Conservation (phyloP, 768 basidiomycete genomes). For the Pleurotus giganteus region DNA sequence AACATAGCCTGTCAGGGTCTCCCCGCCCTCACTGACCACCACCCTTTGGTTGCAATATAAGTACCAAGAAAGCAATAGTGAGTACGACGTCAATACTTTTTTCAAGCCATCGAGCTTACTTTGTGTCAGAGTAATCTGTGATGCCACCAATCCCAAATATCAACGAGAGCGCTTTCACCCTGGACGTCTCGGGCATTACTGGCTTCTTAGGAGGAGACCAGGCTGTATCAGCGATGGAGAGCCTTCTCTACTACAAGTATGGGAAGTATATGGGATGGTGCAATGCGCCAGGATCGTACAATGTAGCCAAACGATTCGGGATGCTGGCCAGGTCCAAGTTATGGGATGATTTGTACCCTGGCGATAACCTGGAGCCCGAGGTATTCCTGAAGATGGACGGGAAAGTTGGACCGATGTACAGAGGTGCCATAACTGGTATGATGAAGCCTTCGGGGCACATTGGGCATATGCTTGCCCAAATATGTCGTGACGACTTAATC, state of each 20-base stretch:
- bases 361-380: conserved; percentile 27
- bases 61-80: too few relatives aligned
- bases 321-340: conserved; percentile 28
- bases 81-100: too few relatives aligned
- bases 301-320: conserved; percentile 27
- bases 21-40: too few relatives aligned
- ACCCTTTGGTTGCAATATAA: too few relatives aligned
- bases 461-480: conserved; percentile 22
- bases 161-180: conserved; percentile 6
- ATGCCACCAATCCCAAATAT: not conserved
- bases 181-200: conserved; percentile 27
- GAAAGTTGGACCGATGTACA: conserved; percentile 22
- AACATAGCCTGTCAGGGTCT: too few relatives aligned
- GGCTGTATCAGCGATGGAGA: conserved; percentile 30
- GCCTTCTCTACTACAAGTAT: conserved; percentile 28
- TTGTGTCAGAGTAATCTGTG: too few relatives aligned
- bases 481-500: conserved; percentile 12
- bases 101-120: too few relatives aligned
- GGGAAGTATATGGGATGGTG: conserved; percentile 34
- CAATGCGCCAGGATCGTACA: conserved; percentile 30
- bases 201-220: conserved; percentile 34
- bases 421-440: conserved; percentile 20
- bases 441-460: conserved; percentile 26
- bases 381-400: conserved; percentile 23
- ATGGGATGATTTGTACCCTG: conserved; percentile 32